Evolutionary conservation across 2,329 filamentous ascomycete genomes (phyloP).

Genomic region (Pseudodiploospora longispora): DNA sequence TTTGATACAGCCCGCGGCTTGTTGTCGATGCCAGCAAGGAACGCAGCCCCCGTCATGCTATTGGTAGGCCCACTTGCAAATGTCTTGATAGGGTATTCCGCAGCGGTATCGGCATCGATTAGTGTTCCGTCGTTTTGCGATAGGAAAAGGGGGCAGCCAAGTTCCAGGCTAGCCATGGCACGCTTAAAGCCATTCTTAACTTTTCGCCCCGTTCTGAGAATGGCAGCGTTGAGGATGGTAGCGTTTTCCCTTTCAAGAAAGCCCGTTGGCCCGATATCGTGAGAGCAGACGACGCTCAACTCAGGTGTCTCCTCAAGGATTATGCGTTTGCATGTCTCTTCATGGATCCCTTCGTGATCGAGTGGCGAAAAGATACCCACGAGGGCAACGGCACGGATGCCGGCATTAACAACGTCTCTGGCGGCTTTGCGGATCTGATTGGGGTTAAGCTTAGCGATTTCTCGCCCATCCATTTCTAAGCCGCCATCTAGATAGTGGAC

Average conservation of each 20-base stretch:
- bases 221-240: slow-evolving; percentile 45
- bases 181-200: slow-evolving; percentile 39
- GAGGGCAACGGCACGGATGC: slow-evolving; percentile 31
- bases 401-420: slow-evolving; percentile 24
- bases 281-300: slow-evolving; percentile 33
- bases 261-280: slow-evolving; percentile 35
- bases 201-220: slow-evolving; percentile 37
- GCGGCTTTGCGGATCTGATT: slow-evolving; percentile 28
- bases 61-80: slow-evolving; percentile 49
- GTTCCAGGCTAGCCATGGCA: slow-evolving; percentile 34
- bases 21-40: slow-evolving; percentile 40
- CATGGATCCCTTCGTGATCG: slow-evolving; percentile 32
- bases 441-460: slow-evolving; percentile 30
- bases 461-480: slow-evolving; percentile 40
- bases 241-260: slow-evolving; percentile 43
- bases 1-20: background rate
- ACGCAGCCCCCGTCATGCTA: slow-evolving; percentile 45
- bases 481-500: slow-evolving; percentile 36
- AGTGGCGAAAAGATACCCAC: slow-evolving; percentile 39
- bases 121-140: slow-evolving; percentile 48
- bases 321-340: slow-evolving; percentile 29
- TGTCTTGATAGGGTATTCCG: slow-evolving; percentile 42
- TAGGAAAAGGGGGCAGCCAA: slow-evolving; percentile 37
- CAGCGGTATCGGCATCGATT: slow-evolving; percentile 37
- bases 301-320: slow-evolving; percentile 27